Conservation (phyloP, 805 yeast genomes). For the Lachancea kluyveri region DNA sequence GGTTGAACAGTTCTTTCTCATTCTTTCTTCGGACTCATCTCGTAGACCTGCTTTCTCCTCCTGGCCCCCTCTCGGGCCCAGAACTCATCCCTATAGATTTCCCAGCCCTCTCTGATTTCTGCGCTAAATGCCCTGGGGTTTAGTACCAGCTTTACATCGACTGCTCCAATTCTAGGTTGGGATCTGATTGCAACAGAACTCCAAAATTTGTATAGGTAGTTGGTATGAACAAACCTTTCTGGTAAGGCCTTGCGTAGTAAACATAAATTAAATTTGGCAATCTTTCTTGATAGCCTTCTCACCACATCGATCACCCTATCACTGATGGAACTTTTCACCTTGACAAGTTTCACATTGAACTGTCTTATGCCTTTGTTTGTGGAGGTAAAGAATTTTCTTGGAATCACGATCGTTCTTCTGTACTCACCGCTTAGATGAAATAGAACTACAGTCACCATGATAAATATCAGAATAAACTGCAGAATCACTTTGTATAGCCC, state of each 20-base stretch:
- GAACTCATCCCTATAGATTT: slow-evolving; percentile 83
- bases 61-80: slow-evolving; percentile 82
- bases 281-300: slow-evolving; percentile 23
- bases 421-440: slow-evolving; percentile 90
- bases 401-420: slow-evolving; percentile 72
- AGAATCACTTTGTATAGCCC: slow-evolving; percentile 35
- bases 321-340: slow-evolving; percentile 39
- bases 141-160: slow-evolving; percentile 73
- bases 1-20: too few species aligned
- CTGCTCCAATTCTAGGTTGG: slow-evolving; percentile 65
- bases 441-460: slow-evolving; percentile 60
- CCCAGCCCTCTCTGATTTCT: slow-evolving; percentile 91
- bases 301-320: slow-evolving; percentile 33
- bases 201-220: slow-evolving; percentile 15
- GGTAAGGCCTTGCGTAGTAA: slow-evolving; percentile 12
- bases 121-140: slow-evolving; percentile 78
- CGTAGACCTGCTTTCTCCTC: slow-evolving; percentile 34
- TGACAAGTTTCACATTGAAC: slow-evolving; percentile 70
- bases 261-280: slow-evolving; percentile 19
- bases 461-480: slow-evolving; percentile 53
- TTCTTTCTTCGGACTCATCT: slow-evolving; percentile 6
- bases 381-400: slow-evolving; percentile 70
- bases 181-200: slow-evolving; percentile 30
- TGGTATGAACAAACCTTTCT: slow-evolving; percentile 1
- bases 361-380: slow-evolving; percentile 87